Conservation (phyloP, 1,284 basidiomycete genomes). For the Mrakiaceae sp. region DNA sequence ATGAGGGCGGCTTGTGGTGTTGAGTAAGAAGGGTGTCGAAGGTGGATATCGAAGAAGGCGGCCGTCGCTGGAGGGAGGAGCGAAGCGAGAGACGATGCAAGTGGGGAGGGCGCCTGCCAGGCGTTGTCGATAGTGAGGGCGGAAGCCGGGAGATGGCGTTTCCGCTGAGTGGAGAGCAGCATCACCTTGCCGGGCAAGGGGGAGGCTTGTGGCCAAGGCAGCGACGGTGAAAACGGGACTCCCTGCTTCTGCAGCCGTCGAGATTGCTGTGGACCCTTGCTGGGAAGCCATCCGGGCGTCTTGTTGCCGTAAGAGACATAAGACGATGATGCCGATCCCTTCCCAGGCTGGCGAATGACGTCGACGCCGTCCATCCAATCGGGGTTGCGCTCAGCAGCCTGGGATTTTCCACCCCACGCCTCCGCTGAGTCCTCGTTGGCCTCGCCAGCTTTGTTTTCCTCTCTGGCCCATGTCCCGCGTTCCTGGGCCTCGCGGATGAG, state of each 20-base stretch:
- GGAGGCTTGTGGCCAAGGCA: no score
- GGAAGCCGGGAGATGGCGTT: neutral
- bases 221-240: neutral
- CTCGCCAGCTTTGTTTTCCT: neutral
- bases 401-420: neutral
- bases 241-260: neutral
- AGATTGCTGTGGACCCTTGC: neutral
- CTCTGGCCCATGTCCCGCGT: constrained; percentile 2
- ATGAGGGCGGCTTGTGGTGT: constrained; percentile 5
- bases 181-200: neutral
- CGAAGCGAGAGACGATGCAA: neutral
- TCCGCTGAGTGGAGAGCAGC: no score
- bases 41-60: neutral
- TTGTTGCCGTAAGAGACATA: neutral
- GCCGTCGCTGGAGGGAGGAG: neutral
- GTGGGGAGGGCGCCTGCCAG: neutral
- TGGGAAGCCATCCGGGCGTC: neutral
- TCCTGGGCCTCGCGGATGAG: constrained; percentile 12
- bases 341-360: neutral
- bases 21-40: constrained; percentile 1
- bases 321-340: neutral
- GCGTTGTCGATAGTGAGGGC: neutral
- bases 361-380: no score
- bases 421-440: neutral
- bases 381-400: no score